Evolutionary conservation across 495 filamentous ascomycete genomes (phyloP).

Genomic region (Aspergillus carlsbadensis): DNA sequence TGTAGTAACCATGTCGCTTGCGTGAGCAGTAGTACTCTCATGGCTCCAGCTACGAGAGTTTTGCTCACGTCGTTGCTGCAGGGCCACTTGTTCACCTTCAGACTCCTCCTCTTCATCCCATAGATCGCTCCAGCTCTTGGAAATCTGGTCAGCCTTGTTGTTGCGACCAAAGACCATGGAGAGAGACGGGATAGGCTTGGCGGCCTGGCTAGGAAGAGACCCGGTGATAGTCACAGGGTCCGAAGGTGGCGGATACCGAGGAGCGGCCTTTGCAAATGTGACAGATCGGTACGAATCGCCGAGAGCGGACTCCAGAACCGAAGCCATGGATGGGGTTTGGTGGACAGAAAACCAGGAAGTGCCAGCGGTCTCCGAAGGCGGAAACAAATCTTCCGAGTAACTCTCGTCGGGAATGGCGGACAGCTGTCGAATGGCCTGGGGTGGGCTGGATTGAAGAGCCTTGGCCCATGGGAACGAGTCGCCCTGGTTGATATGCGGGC

Average conservation of each 20-base stretch:
- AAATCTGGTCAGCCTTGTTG: constrained; percentile 65
- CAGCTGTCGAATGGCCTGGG: constrained; percentile 75
- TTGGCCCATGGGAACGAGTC: constrained; percentile 96
- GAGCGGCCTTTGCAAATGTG: constrained; percentile 42
- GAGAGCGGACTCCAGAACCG: constrained; percentile 72
- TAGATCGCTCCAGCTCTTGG: constrained; percentile 97
- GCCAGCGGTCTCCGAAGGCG: constrained; percentile 68
- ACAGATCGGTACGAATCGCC: constrained; percentile 67
- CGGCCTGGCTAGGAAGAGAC: constrained; percentile 72
- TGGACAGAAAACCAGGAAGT: constrained; percentile 72
- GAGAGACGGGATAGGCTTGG: constrained; percentile 63
- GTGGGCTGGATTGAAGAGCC: constrained; percentile 75
- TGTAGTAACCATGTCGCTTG: constrained; percentile 17
- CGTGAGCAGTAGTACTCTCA: constrained; percentile 56
- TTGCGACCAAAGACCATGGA: constrained; percentile 77
- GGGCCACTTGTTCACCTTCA: constrained; percentile 53
- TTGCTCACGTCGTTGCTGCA: constrained; percentile 65
- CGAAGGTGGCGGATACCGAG: constrained; percentile 42
- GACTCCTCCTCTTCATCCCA: constrained; percentile 92
- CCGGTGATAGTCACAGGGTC: constrained; percentile 65
- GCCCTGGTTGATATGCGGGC: constrained; percentile 73
- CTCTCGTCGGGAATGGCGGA: constrained; percentile 81
- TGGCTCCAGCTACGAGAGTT: constrained; percentile 82
- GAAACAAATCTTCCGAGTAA: constrained; percentile 87
- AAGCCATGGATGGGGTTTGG: constrained; percentile 74